Base-by-base conservation (phyloP, 2,329 filamentous ascomycete genomes). In the Nectriaceae sp. region DNA sequence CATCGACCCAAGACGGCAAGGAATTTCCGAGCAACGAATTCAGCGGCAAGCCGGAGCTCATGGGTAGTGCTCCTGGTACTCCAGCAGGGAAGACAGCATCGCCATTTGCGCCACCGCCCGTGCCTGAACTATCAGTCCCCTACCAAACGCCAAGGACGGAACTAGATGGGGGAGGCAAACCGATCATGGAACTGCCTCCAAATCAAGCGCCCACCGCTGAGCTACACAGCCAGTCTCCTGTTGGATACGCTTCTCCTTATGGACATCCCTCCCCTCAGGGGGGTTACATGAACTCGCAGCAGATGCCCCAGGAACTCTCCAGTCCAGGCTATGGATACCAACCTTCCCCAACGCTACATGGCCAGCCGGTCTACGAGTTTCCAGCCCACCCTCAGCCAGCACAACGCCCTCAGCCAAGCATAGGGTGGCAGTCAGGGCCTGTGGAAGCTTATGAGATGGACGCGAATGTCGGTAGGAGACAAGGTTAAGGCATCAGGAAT, bases 341-440 rank as follows among this genome's bases (percentile, higher is more conserved):
- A 6, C 44, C 48, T 20, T 49, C 54, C 18, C 54, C 53, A 3
- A 54, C 53, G 11, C 19, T 40, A 13, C 31, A 54, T 26, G 46
- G 45, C 6, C 55, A 55, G 4, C 54, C 48, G 2, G 50, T 52
- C 5, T 59, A 57, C 22, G 54, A 55, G 36, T 54, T 47, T 29
- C 49, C 47, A 1, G 46, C 46, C 3, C 42, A 46, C 42, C 47
- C 49, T 22, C 53, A 49, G 29, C 21, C 51, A 40, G n/a, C 47
- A 36, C 16, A 52, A 20, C 33, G 40, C 5, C 52, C 63, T 3
- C 48, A 53, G 18, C 53, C 57, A 2, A 53, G 46, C 1, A 50
- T 61, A 40, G 58, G 62, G 3, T 74, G 65, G 63, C 66, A 71
- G 40, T 61, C 70, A 1, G 70, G 70, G 3, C 70, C 69, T 2